Percentiles rank a stretch among this genome's conserved stretches.
Conservation (phyloP, 768 basidiomycete species). For the Pleurotus djamor region DNA sequence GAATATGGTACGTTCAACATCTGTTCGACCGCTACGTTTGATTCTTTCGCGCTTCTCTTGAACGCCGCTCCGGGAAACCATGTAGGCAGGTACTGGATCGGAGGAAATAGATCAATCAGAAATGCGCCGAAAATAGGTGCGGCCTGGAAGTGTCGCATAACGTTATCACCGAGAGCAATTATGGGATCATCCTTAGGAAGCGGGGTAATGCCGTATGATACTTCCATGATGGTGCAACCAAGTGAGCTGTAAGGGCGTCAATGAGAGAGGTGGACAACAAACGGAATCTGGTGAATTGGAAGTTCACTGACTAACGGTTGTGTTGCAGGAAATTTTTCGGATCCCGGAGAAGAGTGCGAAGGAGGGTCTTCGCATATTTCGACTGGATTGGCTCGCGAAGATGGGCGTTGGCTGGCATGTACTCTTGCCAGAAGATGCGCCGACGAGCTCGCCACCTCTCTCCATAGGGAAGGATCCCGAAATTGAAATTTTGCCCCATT, state of each 20-base stretch:
- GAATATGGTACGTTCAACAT: not conserved
- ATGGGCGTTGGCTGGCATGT: constrained; percentile 37
- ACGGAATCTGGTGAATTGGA: not conserved
- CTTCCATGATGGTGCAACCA: not conserved
- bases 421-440: constrained; percentile 40
- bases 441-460: too few species aligned
- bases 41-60: not conserved
- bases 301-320: constrained; percentile 36
- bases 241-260: not conserved
- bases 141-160: constrained; percentile 46
- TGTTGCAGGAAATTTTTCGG: constrained; percentile 44
- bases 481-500: too few species aligned
- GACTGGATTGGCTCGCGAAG: constrained; percentile 41
- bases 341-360: constrained; percentile 33
- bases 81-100: constrained; percentile 4
- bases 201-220: constrained; percentile 49
- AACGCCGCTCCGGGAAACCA: not conserved
- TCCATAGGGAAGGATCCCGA: too few species aligned
- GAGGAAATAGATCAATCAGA: constrained; percentile 48
- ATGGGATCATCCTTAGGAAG: constrained; percentile 40
- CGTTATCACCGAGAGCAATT: constrained; percentile 48
- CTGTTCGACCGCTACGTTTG: not conserved
- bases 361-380: constrained; percentile 39
- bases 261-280: not conserved
- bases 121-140: constrained; percentile 53